Percentiles rank a stretch among this genome's conserved stretches.
Conservation (phyloP, 345 rosid species). For the Diplotaxis tenuifolia region DNA sequence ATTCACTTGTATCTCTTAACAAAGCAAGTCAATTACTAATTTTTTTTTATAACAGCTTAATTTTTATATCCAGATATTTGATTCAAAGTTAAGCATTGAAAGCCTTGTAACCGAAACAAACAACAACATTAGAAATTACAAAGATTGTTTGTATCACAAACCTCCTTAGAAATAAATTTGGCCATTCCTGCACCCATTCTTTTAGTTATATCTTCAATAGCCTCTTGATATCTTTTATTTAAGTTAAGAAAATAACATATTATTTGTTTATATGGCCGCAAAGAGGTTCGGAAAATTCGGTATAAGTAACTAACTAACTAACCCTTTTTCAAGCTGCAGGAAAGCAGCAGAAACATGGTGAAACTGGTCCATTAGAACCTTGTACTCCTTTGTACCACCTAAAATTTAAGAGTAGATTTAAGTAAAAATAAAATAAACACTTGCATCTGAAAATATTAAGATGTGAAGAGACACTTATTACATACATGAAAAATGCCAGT, state of each 20-base stretch:
- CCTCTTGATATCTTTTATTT: conserved; percentile 63
- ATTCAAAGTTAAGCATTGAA: background rate
- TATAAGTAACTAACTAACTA: background rate
- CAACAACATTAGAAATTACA: background rate
- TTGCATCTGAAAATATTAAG: background rate
- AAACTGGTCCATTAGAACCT: conserved; percentile 83
- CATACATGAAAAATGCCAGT: conserved; percentile 88
- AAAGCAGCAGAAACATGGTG: conserved; percentile 78
- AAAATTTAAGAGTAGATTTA: background rate
- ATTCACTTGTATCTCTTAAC: background rate
- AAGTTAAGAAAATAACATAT: background rate
- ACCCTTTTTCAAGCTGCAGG: conserved; percentile 70
- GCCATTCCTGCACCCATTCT: conserved; percentile 97
- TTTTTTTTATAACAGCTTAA: background rate
- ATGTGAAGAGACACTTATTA: background rate
- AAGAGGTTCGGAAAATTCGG: background rate
- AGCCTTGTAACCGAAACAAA: background rate
- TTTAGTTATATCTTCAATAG: conserved; percentile 65
- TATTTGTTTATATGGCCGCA: background rate
- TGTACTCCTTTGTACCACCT: conserved; percentile 81
- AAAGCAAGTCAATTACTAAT: background rate
- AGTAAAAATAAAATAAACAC: background rate
- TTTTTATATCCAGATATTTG: background rate
- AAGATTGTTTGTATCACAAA: conserved; percentile 30
- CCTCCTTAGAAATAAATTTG: conserved; percentile 84